Conservation (phyloP, 2,329 filamentous ascomycete genomes). For the Drechslerella dactyloides region DNA sequence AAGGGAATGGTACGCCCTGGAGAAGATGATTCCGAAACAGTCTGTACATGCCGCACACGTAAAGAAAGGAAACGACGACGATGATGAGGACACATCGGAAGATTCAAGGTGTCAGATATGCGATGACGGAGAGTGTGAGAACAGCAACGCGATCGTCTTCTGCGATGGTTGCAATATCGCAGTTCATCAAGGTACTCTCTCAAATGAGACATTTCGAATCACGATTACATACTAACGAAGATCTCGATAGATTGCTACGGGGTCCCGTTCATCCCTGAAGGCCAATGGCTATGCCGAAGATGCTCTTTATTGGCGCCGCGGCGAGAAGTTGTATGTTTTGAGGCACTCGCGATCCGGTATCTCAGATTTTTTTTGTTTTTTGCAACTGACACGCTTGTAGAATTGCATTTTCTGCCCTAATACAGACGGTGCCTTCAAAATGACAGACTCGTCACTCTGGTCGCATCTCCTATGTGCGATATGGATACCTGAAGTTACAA, state of each 20-base stretch:
- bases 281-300: constrained; percentile 96
- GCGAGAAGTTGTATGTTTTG: constrained; percentile 75
- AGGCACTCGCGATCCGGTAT: background rate
- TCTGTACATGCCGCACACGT: constrained; percentile 94
- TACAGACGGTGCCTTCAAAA: constrained; percentile 96
- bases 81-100: constrained; percentile 66
- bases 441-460: constrained; percentile 96
- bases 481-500: constrained; percentile 96
- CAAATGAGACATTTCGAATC: background rate
- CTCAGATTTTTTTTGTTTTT: background rate
- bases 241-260: constrained; percentile 79
- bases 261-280: constrained; percentile 97
- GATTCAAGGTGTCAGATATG: constrained; percentile 98
- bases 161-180: constrained; percentile 97
- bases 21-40: constrained; percentile 94
- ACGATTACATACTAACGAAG: constrained; percentile 1
- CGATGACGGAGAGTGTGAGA: constrained; percentile 99
- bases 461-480: constrained; percentile 94
- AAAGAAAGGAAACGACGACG: constrained; percentile 51
- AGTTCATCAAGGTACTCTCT: constrained; percentile 72
- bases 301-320: constrained; percentile 87
- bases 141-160: constrained; percentile 98
- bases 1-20: constrained; percentile 95
- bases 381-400: constrained; percentile 57
- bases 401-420: constrained; percentile 99